Evolutionary conservation across 352 stramenopile species (phyloP).

Genomic region (Phytophthora quininea): DNA sequence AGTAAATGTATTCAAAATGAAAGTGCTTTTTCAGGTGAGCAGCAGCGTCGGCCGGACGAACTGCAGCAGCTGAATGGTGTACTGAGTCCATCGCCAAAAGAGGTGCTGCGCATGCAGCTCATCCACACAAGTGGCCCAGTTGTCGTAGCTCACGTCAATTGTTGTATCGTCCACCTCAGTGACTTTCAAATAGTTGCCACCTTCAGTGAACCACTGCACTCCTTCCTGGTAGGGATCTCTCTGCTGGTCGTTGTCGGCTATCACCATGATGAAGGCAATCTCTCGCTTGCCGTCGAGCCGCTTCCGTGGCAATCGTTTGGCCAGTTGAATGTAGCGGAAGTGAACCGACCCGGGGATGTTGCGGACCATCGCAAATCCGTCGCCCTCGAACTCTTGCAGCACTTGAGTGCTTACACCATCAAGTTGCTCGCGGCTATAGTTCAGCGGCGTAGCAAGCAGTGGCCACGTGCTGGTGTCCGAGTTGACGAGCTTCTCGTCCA

Average conservation of each 20-base stretch:
- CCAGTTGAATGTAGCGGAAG: conserved; percentile 2
- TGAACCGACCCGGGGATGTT: conserved; percentile 16
- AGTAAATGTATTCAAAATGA: too few relatives aligned
- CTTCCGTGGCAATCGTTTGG: background rate
- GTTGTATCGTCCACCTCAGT: conserved; percentile 14
- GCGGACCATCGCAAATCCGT: conserved; percentile 21
- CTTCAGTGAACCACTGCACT: conserved; percentile 27
- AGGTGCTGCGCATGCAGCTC: background rate
- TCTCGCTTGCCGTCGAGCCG: background rate
- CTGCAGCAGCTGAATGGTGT: background rate
- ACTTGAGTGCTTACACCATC: conserved; percentile 16
- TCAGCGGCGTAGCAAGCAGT: background rate
- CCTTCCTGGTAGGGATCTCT: conserved; percentile 1
- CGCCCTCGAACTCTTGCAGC: conserved; percentile 23
- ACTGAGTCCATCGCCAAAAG: background rate
- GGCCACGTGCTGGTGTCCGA: conserved; percentile 1
- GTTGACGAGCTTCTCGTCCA: background rate
- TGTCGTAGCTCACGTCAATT: background rate
- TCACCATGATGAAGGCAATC: background rate
- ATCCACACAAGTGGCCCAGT: background rate
- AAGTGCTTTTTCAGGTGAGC: too few relatives aligned
- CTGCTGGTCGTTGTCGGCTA: conserved; percentile 31
- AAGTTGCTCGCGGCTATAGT: background rate
- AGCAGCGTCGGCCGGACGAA: background rate
- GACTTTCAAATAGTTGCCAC: conserved; percentile 26